Base-by-base conservation (phyloP, 768 basidiomycete species). In the Kwoniella newhampshirensis region DNA sequence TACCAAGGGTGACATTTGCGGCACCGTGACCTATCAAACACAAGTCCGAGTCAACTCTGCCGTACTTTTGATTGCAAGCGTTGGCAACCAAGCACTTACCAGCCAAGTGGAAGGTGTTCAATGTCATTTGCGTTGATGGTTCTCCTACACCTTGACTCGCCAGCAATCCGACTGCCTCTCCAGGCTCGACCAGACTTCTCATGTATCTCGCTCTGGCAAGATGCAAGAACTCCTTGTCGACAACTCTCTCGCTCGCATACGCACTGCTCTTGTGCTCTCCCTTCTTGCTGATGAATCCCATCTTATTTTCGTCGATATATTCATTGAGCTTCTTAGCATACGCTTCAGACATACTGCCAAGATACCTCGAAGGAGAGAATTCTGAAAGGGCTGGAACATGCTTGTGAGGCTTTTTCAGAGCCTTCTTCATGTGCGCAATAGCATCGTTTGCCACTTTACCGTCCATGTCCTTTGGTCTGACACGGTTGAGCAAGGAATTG, bases 81-180 rank as follows among this genome's bases (percentile, higher is more conserved):
- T n/a, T 37, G 9, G 36, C 36, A 37, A 37, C n/a, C 36, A n/a
- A 9, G 9, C n/a, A 54, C 82, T 68, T 76, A 86, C 91, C 94
- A 66, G 96, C 96, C 70, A 99, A 93, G 80, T 99, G 96, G 84
- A 99, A 99, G 12, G 96, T 99, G 75, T 99, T 99, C 62, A 99
- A 79, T 8, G 96, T 99, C 96, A 99, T 99, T 75, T 99, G 96
- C 0, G 96, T 99, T 15, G 96, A 99, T 4, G 96, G 96, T 76
- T 99, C 96, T 49, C 96, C 96, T 40, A 99, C 85, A 78, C 96
- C 91, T 81, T 99, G 96, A 17, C 94, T 94, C 11, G 96, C 96
- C 44, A 99, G 80, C 43, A 98, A 77, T 37, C 96, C 96, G 28
- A 99, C 94, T n/a, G 96, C 92, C 78, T 99, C 96, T 61, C 96